These are phyloP conservation scores for Coemansia sp. DNA, from an alignment of 192 early-diverging fungal genomes.

Conservation along the genomic window DNA sequence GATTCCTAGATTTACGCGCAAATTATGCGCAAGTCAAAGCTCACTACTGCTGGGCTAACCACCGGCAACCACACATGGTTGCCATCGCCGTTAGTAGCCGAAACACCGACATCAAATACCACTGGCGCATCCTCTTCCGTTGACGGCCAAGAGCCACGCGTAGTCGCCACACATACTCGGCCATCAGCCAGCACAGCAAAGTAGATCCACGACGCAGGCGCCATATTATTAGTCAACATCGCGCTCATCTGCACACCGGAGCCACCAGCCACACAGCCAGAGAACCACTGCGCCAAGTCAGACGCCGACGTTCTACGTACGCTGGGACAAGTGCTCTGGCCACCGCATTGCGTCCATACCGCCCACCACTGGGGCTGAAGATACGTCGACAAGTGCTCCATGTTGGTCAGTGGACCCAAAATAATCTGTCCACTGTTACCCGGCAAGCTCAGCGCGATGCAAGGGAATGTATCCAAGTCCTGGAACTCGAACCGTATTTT, in stretches of 20 bases:
- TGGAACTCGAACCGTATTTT: conserved; percentile 42
- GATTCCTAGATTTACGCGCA: conserved; percentile 14
- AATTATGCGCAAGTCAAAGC: conserved; percentile 23
- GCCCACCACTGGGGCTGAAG: conserved; percentile 51
- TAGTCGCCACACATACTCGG: conserved; percentile 22
- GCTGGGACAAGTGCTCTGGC: not conserved
- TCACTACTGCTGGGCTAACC: conserved; percentile 32
- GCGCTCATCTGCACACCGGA: not conserved
- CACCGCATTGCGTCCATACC: conserved; percentile 15
- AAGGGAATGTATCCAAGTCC: conserved; percentile 40
- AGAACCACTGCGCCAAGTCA: conserved; percentile 22
- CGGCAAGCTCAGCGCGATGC: conserved; percentile 29
- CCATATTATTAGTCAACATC: conserved; percentile 18
- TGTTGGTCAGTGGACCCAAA: conserved; percentile 26
- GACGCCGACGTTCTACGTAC: conserved; percentile 13
- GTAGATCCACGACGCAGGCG: conserved; percentile 25
- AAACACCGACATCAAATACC: conserved; percentile 18
- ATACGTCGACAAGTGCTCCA: conserved; percentile 35
- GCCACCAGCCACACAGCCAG: not conserved
- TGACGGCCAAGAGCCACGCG: not conserved
- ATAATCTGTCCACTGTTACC: conserved; percentile 25
- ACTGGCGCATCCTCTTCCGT: not conserved
- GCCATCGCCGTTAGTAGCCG: not conserved
- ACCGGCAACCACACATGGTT: conserved; percentile 38
- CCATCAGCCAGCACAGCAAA: conserved; percentile 24